phyloP scores from a whole-genome alignment of 1,284 basidiomycete genomes.

The Wallemia mellicola region DNA sequence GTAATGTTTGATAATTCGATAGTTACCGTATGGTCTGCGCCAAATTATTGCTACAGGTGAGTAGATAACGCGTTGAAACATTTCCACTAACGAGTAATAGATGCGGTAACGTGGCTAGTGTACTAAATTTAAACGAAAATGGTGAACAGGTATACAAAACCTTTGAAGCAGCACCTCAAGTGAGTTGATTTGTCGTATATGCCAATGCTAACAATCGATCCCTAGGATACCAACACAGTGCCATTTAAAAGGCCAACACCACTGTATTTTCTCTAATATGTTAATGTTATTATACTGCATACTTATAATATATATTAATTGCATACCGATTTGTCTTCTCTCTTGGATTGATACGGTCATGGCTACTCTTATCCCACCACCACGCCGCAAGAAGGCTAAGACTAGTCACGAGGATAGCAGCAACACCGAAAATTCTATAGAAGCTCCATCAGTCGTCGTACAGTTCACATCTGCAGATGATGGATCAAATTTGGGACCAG shows the following conservation, averaged over 20 bases:
- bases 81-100: conserved; percentile 17
- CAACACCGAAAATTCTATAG: conserved; percentile 21
- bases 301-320: neutral
- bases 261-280: neutral
- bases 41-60: conserved; percentile 89
- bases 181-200: neutral
- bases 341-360: conserved; percentile 20
- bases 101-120: conserved; percentile 79
- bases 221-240: neutral
- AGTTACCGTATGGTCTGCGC: conserved; percentile 95
- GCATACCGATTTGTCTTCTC: neutral
- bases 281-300: neutral
- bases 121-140: conserved; percentile 68
- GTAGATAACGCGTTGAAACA: conserved; percentile 11
- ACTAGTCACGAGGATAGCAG: conserved; percentile 21
- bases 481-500: conserved; percentile 44
- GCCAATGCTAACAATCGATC: neutral
- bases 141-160: conserved; percentile 75
- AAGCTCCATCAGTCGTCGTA: conserved; percentile 42
- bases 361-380: conserved; percentile 53
- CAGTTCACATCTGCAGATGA: conserved; percentile 73
- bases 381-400: conserved; percentile 6
- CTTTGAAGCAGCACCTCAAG: conserved; percentile 48
- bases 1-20: conserved; percentile 88
- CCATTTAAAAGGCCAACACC: neutral